These are phyloP conservation scores for Phyllosticta citribraziliensis DNA, from an alignment of 2,329 filamentous ascomycete genomes.

Conservation along the genomic window DNA sequence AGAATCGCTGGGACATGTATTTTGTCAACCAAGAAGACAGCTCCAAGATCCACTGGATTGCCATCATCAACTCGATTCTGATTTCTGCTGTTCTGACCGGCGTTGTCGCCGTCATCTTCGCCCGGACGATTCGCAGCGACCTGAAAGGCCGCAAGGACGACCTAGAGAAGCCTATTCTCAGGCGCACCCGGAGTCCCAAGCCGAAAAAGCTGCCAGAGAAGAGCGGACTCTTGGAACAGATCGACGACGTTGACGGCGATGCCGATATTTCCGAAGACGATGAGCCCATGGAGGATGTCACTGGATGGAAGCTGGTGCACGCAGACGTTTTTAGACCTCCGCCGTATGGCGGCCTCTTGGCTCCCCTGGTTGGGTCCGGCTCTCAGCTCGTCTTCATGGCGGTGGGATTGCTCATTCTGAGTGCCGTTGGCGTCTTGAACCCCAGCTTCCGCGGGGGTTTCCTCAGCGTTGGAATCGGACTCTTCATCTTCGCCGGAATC, in stretches of 20 bases:
- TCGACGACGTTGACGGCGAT: constrained; percentile 45
- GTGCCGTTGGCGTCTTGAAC: constrained; percentile 68
- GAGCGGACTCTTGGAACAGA: constrained; percentile 48
- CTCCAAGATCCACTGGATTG: constrained; percentile 75
- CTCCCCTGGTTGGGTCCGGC: constrained; percentile 73
- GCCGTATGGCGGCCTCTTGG: constrained; percentile 58
- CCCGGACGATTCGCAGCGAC: constrained; percentile 67
- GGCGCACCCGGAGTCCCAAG: constrained; percentile 38
- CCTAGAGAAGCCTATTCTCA: constrained; percentile 51
- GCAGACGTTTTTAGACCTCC: constrained; percentile 80
- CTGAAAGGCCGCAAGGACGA: constrained; percentile 61
- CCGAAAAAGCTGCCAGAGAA: constrained; percentile 44
- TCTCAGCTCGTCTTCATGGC: constrained; percentile 82
- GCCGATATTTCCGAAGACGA: constrained; percentile 56
- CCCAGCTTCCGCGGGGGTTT: constrained; percentile 87
- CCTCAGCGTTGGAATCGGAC: constrained; percentile 69
- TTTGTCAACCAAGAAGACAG: constrained; percentile 82
- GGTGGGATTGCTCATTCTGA: constrained; percentile 59
- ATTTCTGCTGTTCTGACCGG: constrained; percentile 71
- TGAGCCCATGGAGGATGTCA: constrained; percentile 66
- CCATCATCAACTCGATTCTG: constrained; percentile 77
- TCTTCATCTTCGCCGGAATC: constrained; percentile 73
- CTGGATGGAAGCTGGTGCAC: constrained; percentile 81
- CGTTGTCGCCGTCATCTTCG: constrained; percentile 70
- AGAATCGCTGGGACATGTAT: constrained; percentile 77